Evolutionary conservation across 441 rosid genomes (phyloP), one percentile per base, ranked within the genome.

Genomic region (Corymbia citriodora): DNA sequence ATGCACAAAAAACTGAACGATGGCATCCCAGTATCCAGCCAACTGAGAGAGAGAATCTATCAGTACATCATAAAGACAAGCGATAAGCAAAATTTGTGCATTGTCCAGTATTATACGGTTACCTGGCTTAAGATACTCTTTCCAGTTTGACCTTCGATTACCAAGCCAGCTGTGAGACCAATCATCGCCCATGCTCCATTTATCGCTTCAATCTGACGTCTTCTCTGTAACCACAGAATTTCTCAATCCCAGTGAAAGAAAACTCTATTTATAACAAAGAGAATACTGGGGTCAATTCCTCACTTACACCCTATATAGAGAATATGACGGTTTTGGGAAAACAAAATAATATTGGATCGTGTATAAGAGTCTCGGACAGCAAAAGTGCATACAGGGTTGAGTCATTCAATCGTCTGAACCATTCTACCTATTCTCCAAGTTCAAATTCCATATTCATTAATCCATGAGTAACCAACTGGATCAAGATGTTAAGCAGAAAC

Each of bases 171-270:
- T 10, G 95, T 92, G 90, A 97, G 97, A 90, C 99, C 99, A 33
- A 97, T 94, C 97, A 96, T 94, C 55, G 98, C 98, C 98, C 98
- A 98, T 0, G 98, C 97, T 85, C 99, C 99, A 55, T 96, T 97
- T 88, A 97, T 96, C 33, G 99, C 99, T 89, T 98, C 99, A 87
- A 96, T 95, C 93, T 91, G 94, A 45, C 96, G 97, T 88, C 93
- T 94, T 91, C 96, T 95, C 98, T 98, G 90, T 48, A 79, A 53
- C 25, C 29, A 89, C 79, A 92, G 89, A 68, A 59, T 68, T 50
- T 59, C 54, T 79, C 85, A 61, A 88, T 8, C 23, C 48, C 53
- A 54, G 49, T 40, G 11, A 18, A 23, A 45, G 85, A 79, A 79
- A 45, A 23, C 9, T 23, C n/a, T 45, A 45, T 12, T 13, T 40